Conservation (phyloP, 1,139 yeast species). For the Candida gigantensis region DNA sequence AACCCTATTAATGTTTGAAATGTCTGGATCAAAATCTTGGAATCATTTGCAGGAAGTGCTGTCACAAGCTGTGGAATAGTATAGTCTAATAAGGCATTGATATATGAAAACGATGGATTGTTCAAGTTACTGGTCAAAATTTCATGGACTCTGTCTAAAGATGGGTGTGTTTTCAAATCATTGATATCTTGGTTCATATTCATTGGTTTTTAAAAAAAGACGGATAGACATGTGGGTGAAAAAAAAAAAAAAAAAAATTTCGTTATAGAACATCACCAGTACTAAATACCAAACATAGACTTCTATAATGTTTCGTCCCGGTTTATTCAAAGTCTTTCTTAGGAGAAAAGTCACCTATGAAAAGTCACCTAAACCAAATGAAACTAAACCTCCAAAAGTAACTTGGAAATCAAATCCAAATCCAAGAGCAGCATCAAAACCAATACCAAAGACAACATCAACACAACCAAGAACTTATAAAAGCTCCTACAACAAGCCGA, state of each 20-base stretch:
- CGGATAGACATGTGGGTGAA: too few relatives aligned
- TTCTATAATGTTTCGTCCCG: neutral
- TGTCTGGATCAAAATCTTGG: conserved; percentile 15
- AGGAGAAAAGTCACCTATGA: neutral
- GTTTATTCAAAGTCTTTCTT: neutral
- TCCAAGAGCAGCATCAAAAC: too few relatives aligned
- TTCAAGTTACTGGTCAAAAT: conserved; percentile 12
- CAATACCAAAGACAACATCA: too few relatives aligned
- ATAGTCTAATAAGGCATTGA: conserved; percentile 28
- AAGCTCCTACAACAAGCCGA: too few relatives aligned
- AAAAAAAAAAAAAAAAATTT: neutral
- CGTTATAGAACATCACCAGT: neutral
- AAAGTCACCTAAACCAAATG: too few relatives aligned
- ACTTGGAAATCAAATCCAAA: neutral
- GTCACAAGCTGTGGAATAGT: conserved; percentile 30
- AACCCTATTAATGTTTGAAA: conserved; percentile 30
- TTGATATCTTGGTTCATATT: conserved; percentile 13
- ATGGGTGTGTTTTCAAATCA: conserved; percentile 24
- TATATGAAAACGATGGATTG: conserved; percentile 15
- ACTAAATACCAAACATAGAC: neutral
- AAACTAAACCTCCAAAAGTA: neutral
- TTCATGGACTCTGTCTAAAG: conserved; percentile 15
- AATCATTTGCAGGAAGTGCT: conserved; percentile 17
- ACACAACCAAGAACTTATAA: neutral
- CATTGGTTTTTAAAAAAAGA: neutral